Conservation (phyloP, 257 asterid genomes). For the Ajuga chamaepitys region DNA sequence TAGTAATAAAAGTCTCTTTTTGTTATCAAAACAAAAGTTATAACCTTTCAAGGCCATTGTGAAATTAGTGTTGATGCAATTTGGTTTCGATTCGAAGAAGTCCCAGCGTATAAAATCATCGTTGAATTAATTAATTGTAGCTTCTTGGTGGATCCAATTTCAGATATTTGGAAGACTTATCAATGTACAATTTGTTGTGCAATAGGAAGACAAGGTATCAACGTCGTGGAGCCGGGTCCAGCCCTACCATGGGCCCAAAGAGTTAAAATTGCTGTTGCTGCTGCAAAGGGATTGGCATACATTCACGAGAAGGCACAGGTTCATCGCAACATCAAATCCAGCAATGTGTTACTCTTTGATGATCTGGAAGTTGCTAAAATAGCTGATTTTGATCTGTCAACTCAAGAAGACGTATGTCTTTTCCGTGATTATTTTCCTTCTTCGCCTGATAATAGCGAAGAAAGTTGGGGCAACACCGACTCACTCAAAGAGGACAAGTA, state of each 20-base stretch:
- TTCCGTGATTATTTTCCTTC: no score
- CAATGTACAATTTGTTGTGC: neutral
- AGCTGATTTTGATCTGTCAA: conserved; percentile 34
- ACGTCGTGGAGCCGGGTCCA: conserved; percentile 39
- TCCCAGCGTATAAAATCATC: no score
- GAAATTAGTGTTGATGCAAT: no score
- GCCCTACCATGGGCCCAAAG: conserved; percentile 26
- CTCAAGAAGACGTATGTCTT: neutral
- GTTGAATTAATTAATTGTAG: no score
- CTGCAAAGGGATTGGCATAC: conserved; percentile 25
- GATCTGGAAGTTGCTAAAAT: conserved; percentile 45
- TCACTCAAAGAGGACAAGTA: no score
- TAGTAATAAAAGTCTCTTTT: no score
- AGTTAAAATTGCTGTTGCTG: conserved; percentile 20
- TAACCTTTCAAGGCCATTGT: no score
- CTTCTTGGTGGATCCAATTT: no score
- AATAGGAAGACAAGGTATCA: conserved; percentile 36
- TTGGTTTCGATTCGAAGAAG: no score
- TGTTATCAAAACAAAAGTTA: no score
- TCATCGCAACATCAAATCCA: conserved; percentile 16
- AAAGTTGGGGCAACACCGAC: no score
- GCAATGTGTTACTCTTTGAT: conserved; percentile 16
- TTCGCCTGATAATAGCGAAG: no score
- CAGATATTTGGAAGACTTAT: neutral
- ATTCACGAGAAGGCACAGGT: conserved; percentile 38